A percentile compares a stretch with the other conserved stretches of the same genome.
Evolutionary conservation across 2,329 filamentous ascomycete species (phyloP).

Genomic region (Microdochium paspali): DNA sequence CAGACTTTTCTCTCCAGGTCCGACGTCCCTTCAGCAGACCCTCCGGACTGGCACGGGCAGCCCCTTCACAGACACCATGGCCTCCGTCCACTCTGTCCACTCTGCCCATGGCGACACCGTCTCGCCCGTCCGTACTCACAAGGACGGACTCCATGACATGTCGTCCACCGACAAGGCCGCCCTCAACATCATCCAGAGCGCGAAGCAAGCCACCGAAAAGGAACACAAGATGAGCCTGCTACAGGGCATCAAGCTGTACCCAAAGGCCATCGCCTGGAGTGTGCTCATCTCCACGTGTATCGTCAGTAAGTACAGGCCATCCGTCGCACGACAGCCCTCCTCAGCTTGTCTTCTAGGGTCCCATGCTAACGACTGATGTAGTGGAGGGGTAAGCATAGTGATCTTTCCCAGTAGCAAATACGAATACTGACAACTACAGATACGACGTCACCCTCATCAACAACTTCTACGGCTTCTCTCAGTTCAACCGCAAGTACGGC

Average conservation of each 20-base stretch:
- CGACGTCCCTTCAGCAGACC: background rate
- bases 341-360: too few relatives aligned
- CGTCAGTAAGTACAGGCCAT: slow-evolving; percentile 61
- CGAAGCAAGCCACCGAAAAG: slow-evolving; percentile 44
- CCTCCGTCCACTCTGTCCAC: background rate
- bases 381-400: background rate
- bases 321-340: background rate
- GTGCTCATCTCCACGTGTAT: slow-evolving; percentile 85
- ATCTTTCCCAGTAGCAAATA: background rate
- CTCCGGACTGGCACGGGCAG: too few relatives aligned
- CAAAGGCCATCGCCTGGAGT: slow-evolving; percentile 78
- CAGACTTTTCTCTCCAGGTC: too few relatives aligned
- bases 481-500: slow-evolving; percentile 51
- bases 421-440: slow-evolving; percentile 16
- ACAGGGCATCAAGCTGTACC: slow-evolving; percentile 74
- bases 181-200: slow-evolving; percentile 28
- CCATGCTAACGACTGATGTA: background rate
- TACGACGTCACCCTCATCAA: slow-evolving; percentile 76
- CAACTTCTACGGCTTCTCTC: slow-evolving; percentile 61
- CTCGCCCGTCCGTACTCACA: background rate
- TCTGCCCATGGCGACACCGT: background rate
- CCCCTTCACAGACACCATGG: background rate
- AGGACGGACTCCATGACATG: background rate
- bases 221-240: slow-evolving; percentile 62
- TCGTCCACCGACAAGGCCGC: background rate